Percentiles rank a stretch among this genome's conserved stretches.
Evolutionary conservation across 2,329 filamentous ascomycete species (phyloP).

Genomic region (Conoideocrella luteorostrata): DNA sequence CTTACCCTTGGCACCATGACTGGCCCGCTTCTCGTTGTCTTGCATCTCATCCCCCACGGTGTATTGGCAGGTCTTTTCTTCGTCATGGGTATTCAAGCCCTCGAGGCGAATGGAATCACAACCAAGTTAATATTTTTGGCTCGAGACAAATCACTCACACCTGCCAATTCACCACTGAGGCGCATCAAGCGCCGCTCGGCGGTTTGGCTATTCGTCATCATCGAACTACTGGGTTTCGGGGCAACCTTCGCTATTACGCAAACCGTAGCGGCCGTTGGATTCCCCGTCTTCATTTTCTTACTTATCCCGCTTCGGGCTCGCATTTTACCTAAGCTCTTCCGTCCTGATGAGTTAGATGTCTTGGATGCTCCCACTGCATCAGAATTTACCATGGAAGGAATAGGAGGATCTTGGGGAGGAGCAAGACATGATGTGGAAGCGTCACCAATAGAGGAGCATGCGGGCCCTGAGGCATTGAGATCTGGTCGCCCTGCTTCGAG

Average conservation of each 20-base stretch:
- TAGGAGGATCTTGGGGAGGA: slow-evolving; percentile 54
- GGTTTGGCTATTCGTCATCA: slow-evolving; percentile 64
- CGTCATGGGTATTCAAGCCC: slow-evolving; percentile 75
- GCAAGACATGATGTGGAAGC: slow-evolving; percentile 14
- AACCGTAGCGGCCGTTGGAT: slow-evolving; percentile 76
- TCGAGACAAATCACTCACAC: slow-evolving; percentile 58
- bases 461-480: background rate
- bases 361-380: slow-evolving; percentile 72
- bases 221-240: slow-evolving; percentile 65
- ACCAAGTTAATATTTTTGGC: slow-evolving; percentile 64
- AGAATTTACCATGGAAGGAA: slow-evolving; percentile 69
- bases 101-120: slow-evolving; percentile 72
- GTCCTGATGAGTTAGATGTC: slow-evolving; percentile 49
- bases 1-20: slow-evolving; percentile 75
- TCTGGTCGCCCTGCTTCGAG: slow-evolving; percentile 5
- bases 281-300: slow-evolving; percentile 66
- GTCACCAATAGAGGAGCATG: background rate
- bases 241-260: slow-evolving; percentile 79
- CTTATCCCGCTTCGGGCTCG: slow-evolving; percentile 61
- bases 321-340: slow-evolving; percentile 57
- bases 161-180: slow-evolving; percentile 51
- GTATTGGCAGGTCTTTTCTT: slow-evolving; percentile 79
- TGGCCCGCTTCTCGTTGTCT: slow-evolving; percentile 63
- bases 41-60: slow-evolving; percentile 73
- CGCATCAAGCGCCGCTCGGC: slow-evolving; percentile 54